Evolutionary conservation across 805 yeast species (phyloP).

Genomic region (Huiozyma naganishii): DNA sequence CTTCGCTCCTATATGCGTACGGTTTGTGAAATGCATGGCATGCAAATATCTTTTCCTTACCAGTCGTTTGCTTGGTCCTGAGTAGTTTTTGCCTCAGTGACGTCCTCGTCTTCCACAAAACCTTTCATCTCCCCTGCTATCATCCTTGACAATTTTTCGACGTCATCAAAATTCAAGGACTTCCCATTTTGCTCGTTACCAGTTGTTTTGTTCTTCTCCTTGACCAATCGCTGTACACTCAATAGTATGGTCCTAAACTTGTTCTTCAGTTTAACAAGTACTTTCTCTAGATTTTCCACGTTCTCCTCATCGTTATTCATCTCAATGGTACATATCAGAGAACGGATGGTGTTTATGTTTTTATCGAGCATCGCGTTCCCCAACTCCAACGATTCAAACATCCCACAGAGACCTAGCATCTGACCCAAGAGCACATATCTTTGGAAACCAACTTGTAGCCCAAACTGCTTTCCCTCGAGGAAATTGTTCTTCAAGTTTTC

Average conservation of each 20-base stretch:
- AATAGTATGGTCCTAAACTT: constrained; percentile 45
- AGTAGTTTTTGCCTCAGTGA: constrained; percentile 6
- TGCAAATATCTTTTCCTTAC: constrained; percentile 4
- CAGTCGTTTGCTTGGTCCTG: constrained; percentile 21
- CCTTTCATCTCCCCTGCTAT: constrained; percentile 26
- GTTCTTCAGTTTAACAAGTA: constrained; percentile 46
- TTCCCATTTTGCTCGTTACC: neutral
- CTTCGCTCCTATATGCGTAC: no score
- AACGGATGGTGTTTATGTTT: constrained; percentile 16
- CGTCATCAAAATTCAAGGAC: constrained; percentile 27
- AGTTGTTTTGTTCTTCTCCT: constrained; percentile 7
- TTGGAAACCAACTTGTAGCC: constrained; percentile 70
- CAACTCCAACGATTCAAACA: constrained; percentile 27
- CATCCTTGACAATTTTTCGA: constrained; percentile 23
- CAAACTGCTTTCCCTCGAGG: constrained; percentile 75
- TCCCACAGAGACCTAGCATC: constrained; percentile 38
- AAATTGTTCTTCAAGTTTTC: constrained; percentile 51
- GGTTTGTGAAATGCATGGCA: no score
- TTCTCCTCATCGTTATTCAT: constrained; percentile 41
- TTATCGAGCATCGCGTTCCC: constrained; percentile 10
- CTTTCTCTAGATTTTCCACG: constrained; percentile 45
- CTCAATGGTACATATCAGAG: constrained; percentile 25
- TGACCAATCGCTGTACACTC: constrained; percentile 16
- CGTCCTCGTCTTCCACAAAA: constrained; percentile 20
- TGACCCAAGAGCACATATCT: constrained; percentile 62